Percentiles rank a stretch among this genome's conserved stretches.
phyloP scores from a whole-genome alignment of 345 rosid species.

The Euphorbia pulcherrima region DNA sequence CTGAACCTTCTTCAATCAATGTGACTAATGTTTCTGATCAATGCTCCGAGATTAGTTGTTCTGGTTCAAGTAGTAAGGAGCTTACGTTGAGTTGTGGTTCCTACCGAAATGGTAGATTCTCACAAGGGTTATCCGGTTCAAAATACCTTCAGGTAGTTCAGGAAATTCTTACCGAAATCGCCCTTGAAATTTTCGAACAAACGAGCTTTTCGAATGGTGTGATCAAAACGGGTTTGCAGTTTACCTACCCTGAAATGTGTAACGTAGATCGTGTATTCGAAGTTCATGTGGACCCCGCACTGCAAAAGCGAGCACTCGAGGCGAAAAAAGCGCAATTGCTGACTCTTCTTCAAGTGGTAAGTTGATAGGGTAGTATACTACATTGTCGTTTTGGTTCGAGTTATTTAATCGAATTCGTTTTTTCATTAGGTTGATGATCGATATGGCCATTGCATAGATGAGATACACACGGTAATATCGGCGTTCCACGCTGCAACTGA shows the following conservation, averaged over 20 bases:
- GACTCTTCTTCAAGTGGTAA: slow-evolving; percentile 72
- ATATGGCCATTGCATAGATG: slow-evolving; percentile 78
- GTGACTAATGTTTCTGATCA: slow-evolving; percentile 44
- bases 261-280: slow-evolving; percentile 25
- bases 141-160: slow-evolving; percentile 68
- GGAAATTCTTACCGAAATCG: slow-evolving; percentile 79
- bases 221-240: slow-evolving; percentile 18
- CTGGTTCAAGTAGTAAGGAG: slow-evolving; percentile 44
- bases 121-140: slow-evolving; percentile 53
- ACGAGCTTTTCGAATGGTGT: slow-evolving; percentile 29
- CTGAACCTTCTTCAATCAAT: slow-evolving; percentile 32
- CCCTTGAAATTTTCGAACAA: slow-evolving; percentile 52
- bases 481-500: slow-evolving; percentile 96
- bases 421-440: slow-evolving; percentile 71
- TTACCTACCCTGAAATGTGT: slow-evolving; percentile 23
- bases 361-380: slow-evolving; percentile 5
- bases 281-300: slow-evolving; percentile 25
- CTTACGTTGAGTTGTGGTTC: slow-evolving; percentile 43
- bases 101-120: slow-evolving; percentile 32
- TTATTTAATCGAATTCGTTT: background rate
- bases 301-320: slow-evolving; percentile 34
- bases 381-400: background rate
- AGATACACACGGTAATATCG: slow-evolving; percentile 83
- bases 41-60: slow-evolving; percentile 46
- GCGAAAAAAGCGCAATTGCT: slow-evolving; percentile 61